These are phyloP conservation scores for Porodaedalea pini DNA, from an alignment of 1,284 basidiomycete genomes.

Conservation along the genomic window DNA sequence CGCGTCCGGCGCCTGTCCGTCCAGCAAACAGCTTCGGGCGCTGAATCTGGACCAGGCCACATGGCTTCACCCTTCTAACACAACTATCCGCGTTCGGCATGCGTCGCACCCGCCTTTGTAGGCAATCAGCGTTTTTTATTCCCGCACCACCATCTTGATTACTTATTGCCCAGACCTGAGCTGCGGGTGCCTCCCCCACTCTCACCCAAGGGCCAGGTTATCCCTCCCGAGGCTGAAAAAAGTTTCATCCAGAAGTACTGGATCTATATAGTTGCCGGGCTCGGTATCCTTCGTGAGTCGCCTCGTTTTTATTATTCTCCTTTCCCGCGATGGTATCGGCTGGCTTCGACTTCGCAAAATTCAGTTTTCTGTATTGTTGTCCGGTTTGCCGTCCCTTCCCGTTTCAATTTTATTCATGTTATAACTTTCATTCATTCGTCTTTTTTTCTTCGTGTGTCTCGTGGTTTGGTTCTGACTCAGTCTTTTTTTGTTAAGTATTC, in stretches of 20 bases:
- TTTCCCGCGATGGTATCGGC: neutral
- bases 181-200: slow-evolving; percentile 64
- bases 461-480: neutral
- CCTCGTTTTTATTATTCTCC: neutral
- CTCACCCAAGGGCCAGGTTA: slow-evolving; percentile 60
- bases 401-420: too few species aligned
- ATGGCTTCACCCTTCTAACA: slow-evolving; percentile 42
- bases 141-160: neutral
- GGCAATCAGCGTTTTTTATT: slow-evolving; percentile 28
- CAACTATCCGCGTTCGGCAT: slow-evolving; percentile 47
- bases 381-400: too few species aligned
- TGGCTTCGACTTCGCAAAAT: too few species aligned
- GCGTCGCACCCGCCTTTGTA: slow-evolving; percentile 56
- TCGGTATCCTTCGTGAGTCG: slow-evolving; percentile 58
- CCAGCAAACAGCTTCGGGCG: slow-evolving; percentile 24
- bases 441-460: neutral
- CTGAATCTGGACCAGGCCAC: slow-evolving; percentile 31
- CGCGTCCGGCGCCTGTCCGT: slow-evolving; percentile 61
- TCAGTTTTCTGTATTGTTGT: too few species aligned
- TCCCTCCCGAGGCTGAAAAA: slow-evolving; percentile 64
- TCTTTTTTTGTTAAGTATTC: slow-evolving; percentile 3
- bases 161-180: slow-evolving; percentile 47
- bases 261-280: slow-evolving; percentile 67
- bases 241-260: slow-evolving; percentile 86
- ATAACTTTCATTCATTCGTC: neutral